Evolutionary conservation across 352 stramenopile genomes (phyloP), one percentile per base, ranked within the genome.

Genomic region (Phytophthora europaea): DNA sequence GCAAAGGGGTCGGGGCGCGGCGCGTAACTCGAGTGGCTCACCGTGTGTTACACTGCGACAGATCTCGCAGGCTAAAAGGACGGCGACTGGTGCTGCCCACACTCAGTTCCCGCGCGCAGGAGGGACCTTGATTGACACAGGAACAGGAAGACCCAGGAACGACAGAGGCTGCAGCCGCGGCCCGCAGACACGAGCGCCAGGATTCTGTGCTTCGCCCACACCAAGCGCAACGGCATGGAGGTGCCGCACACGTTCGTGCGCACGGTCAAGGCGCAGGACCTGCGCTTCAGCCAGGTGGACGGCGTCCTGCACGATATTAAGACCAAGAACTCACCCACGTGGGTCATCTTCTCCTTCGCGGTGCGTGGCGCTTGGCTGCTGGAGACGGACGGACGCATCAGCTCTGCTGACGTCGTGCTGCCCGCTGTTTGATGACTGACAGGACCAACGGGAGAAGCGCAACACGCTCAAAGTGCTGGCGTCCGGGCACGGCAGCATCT

Each of bases 211-310:
- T 78, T 82, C 58, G 54, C 68, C 53, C 68, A 82, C 54, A 70
- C 64, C 20, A 82, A 80, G 68, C 76, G 76, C 45, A 80, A 80
- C 72, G 76, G 73, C 53, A 89, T 81, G 75, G 73, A 90, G 58
- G 75, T 92, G 70, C 84, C 85, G 62, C 85, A 91, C 76, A 95
- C 89, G 60, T 95, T 94, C 64, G 89, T 95, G 73, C 84, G 87
- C 61, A 93, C 84, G 15, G 89, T 95, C 55, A 94, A 94, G 70
- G 85, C 89, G 50, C 82, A 93, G 64, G 89, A 92, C 67, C 71
- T 95, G 55, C 88, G 79, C 66, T 94, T 93, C 64, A 86, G 87
- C 66, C 85, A 90, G 52, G 88, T 95, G 45, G 89, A 95, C 65
- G 76, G 81, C 45, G 78, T 94, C 61, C 66, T 95, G 70, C 78